Percentiles rank a stretch among this genome's conserved stretches.
phyloP scores from a whole-genome alignment of 2,329 filamentous ascomycete species.

The Ophiostoma australiae region DNA sequence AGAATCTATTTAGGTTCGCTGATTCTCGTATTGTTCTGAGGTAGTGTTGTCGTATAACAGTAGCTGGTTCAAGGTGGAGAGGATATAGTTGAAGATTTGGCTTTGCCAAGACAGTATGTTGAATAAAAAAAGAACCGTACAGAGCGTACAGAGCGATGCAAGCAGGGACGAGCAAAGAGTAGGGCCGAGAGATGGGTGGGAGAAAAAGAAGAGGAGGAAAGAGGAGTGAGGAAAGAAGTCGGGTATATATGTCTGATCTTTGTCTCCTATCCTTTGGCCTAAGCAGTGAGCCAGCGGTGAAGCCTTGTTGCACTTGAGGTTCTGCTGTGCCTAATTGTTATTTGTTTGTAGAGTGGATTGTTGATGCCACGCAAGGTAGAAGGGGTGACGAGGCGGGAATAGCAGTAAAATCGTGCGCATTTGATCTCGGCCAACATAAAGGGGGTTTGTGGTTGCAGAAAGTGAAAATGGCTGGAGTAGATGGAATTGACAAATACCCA shows the following conservation, averaged over 20 bases:
- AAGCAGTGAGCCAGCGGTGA: slow-evolving; percentile 1
- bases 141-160: not conserved
- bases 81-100: not conserved
- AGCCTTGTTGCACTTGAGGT: not conserved
- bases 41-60: slow-evolving; percentile 12
- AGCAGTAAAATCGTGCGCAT: not conserved
- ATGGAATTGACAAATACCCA: not conserved
- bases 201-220: not conserved
- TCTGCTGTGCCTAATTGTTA: not conserved
- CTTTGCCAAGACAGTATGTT: slow-evolving; percentile 9
- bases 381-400: not conserved
- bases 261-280: not conserved
- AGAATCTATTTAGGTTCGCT: not conserved
- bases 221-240: not conserved
- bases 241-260: not conserved
- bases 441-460: not conserved
- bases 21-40: not conserved
- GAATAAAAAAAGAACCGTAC: not conserved
- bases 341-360: not conserved
- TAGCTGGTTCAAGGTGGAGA: slow-evolving; percentile 8
- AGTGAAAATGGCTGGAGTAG: not conserved
- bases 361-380: not conserved
- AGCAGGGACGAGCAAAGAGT: not conserved
- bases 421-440: not conserved
- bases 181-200: not conserved